These are phyloP conservation scores for Corylus avellana DNA, from an alignment of 306 rosid genomes.

Conservation along the genomic window DNA sequence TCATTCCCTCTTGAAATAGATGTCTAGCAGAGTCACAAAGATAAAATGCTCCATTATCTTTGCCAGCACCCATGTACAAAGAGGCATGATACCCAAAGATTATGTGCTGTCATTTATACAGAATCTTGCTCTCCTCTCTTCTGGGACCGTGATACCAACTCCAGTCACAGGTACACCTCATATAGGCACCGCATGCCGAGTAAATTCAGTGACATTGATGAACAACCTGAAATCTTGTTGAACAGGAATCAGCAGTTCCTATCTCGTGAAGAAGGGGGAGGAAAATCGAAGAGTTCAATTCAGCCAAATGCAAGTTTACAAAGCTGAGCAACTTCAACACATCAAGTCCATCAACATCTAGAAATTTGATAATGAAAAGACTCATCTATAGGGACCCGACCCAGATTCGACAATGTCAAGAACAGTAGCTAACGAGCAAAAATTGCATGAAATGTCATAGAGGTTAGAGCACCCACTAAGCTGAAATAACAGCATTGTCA, in stretches of 20 bases:
- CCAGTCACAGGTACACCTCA: background rate
- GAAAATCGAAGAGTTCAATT: background rate
- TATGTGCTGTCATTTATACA: background rate
- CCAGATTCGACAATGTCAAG: background rate
- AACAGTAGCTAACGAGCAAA: background rate
- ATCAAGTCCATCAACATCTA: background rate
- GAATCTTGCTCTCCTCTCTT: background rate
- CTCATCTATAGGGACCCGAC: background rate
- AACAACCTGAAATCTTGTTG: background rate
- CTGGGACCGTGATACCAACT: background rate
- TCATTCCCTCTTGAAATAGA: conserved; percentile 5
- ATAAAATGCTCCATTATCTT: background rate
- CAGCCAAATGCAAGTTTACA: background rate
- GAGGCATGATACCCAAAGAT: background rate
- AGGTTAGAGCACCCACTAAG: background rate
- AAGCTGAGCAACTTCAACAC: background rate
- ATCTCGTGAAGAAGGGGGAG: background rate
- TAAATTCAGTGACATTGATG: background rate
- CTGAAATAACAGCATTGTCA: background rate
- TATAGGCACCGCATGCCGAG: background rate
- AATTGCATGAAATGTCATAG: background rate
- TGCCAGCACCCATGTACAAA: background rate
- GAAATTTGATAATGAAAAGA: background rate
- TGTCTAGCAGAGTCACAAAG: background rate
- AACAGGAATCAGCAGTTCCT: background rate